Percentiles rank a stretch among this genome's conserved stretches.
Conservation (phyloP, 441 rosid species). For the Flueggea neowawraea region DNA sequence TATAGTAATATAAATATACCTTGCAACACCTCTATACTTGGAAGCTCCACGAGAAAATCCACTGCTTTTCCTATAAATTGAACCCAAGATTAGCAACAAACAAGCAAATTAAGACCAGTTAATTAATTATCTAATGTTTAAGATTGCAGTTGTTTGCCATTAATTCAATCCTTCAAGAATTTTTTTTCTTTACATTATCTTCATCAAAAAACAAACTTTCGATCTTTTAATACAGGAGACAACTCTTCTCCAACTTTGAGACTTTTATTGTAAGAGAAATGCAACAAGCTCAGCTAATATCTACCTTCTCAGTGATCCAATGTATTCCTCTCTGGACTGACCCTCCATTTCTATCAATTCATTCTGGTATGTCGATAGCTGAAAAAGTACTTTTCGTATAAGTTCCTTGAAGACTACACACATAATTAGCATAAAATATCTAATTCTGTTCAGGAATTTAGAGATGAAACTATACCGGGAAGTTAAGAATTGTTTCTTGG, state of each 20-base stretch:
- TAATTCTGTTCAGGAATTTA: background rate
- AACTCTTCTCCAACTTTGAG: too few relatives aligned
- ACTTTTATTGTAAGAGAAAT: too few relatives aligned
- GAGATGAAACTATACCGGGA: conserved; percentile 42
- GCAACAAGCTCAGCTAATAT: too few relatives aligned
- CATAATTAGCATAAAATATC: background rate
- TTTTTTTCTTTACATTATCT: too few relatives aligned
- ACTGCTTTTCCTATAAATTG: conserved; percentile 67
- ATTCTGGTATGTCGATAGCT: conserved; percentile 46
- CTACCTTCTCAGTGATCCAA: conserved; percentile 75
- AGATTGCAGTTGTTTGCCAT: too few relatives aligned
- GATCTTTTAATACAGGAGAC: too few relatives aligned
- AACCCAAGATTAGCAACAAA: background rate
- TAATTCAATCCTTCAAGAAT: too few relatives aligned
- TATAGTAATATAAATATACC: conserved; percentile 34
- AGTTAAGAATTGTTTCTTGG: conserved; percentile 72
- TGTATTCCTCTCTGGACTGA: conserved; percentile 70
- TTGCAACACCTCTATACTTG: conserved; percentile 93
- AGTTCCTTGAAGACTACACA: background rate
- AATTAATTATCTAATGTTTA: too few relatives aligned
- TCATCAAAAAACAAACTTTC: too few relatives aligned
- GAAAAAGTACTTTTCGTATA: background rate
- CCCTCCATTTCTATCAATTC: conserved; percentile 73
- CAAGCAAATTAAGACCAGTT: too few relatives aligned
- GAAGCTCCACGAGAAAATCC: conserved; percentile 95